Percentiles rank a stretch among this genome's conserved stretches.
phyloP scores from a whole-genome alignment of 805 yeast genomes.

The Wickerhamiella brachini region DNA sequence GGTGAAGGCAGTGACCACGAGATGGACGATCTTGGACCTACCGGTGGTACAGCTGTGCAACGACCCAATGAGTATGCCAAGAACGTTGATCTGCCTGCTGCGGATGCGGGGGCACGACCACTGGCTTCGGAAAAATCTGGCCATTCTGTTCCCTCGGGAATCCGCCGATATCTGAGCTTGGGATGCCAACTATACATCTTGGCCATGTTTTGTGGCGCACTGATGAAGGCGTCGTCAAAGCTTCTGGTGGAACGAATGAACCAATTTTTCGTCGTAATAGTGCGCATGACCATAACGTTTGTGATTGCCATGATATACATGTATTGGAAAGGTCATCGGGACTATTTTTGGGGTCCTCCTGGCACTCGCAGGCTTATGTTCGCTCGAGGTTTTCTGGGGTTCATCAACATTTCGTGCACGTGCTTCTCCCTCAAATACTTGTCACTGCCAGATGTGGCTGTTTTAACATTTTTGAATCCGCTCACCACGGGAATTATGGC shows the following conservation, averaged over 20 bases:
- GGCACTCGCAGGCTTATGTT: conserved; percentile 40
- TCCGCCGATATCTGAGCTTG: neutral
- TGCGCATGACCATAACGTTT: conserved; percentile 64
- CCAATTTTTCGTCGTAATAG: conserved; percentile 37
- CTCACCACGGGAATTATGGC: conserved; percentile 65
- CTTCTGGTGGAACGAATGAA: conserved; percentile 9
- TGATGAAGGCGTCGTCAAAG: conserved; percentile 16
- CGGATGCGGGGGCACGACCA: neutral
- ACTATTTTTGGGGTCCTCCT: conserved; percentile 59
- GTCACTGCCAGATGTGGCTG: conserved; percentile 67
- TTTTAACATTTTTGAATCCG: conserved; percentile 67
- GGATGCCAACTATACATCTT: conserved; percentile 10
- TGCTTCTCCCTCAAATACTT: conserved; percentile 63
- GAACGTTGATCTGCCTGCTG: neutral
- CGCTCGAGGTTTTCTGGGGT: conserved; percentile 59
- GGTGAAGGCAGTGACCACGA: neutral
- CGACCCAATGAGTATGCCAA: neutral
- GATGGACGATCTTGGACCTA: neutral
- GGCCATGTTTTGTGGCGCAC: conserved; percentile 12
- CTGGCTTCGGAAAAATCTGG: neutral
- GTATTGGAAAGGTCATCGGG: conserved; percentile 36
- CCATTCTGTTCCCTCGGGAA: neutral
- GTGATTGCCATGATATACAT: conserved; percentile 43
- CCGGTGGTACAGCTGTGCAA: neutral
- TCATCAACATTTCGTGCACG: conserved; percentile 65